phyloP scores from a whole-genome alignment of 768 basidiomycete species.

The Pleurotus ostreatus region DNA sequence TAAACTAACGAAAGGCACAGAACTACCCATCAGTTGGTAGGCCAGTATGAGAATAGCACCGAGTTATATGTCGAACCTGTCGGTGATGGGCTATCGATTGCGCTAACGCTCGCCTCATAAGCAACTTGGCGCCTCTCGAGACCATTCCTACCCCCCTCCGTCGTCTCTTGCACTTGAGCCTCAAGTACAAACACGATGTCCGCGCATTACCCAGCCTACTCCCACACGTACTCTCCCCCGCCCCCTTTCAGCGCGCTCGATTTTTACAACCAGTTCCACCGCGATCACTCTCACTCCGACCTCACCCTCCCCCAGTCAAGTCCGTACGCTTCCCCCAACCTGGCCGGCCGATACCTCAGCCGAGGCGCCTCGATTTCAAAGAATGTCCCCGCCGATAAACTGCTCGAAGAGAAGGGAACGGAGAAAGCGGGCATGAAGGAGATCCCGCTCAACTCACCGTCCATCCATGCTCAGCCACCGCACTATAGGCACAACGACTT shows the following conservation, averaged over 20 bases:
- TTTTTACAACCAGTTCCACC: not conserved
- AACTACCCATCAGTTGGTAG: too few relatives aligned
- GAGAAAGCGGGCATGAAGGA: not conserved
- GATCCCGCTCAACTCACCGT: slow-evolving; percentile 1
- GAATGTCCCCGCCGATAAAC: not conserved
- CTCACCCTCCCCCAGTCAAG: not conserved
- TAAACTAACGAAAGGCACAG: too few relatives aligned
- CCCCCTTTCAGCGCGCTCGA: not conserved
- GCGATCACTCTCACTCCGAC: not conserved
- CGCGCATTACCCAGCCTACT: not conserved
- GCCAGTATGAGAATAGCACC: too few relatives aligned
- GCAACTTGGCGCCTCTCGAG: not conserved
- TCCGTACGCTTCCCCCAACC: slow-evolving; percentile 3
- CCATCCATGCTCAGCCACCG: not conserved
- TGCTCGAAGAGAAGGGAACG: not conserved
- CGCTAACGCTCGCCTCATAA: too few relatives aligned
- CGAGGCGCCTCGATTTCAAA: not conserved
- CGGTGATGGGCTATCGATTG: too few relatives aligned
- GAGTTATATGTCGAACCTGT: too few relatives aligned
- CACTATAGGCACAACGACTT: slow-evolving; percentile 6
- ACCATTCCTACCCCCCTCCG: not conserved
- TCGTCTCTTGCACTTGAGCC: not conserved
- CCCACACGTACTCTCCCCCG: slow-evolving; percentile 3
- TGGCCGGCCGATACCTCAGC: not conserved
- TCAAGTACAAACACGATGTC: not conserved